Conservation (phyloP, 306 rosid species). For the Neltuma alba region DNA sequence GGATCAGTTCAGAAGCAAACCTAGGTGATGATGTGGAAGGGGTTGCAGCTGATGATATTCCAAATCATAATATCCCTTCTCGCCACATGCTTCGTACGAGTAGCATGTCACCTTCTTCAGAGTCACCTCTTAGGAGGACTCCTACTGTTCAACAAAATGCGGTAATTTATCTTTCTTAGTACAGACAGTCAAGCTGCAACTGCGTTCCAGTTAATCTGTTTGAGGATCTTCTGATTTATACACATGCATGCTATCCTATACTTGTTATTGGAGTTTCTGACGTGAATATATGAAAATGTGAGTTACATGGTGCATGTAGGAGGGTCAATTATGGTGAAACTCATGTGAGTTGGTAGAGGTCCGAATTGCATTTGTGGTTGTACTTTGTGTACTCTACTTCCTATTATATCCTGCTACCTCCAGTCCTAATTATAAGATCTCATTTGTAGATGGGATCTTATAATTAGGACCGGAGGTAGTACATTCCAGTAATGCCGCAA, state of each 20-base stretch:
- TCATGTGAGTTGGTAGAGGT: constrained; percentile 8
- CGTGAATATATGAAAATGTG: constrained; percentile 7
- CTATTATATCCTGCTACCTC: no score
- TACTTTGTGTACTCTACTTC: constrained; percentile 14
- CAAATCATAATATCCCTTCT: constrained; percentile 58
- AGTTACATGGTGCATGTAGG: constrained; percentile 25
- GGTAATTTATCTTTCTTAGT: constrained; percentile 49
- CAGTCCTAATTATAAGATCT: no score
- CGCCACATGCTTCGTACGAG: constrained; percentile 59
- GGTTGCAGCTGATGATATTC: constrained; percentile 70
- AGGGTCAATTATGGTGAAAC: constrained; percentile 10
- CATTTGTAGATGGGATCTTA: no score
- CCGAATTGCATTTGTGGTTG: constrained; percentile 12
- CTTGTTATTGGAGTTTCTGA: neutral
- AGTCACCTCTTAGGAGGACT: constrained; percentile 86
- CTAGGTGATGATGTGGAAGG: constrained; percentile 70
- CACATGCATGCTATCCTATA: neutral
- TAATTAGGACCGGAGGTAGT: no score
- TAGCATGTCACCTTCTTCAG: constrained; percentile 92
- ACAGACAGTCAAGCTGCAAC: neutral
- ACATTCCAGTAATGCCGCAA: constrained; percentile 13
- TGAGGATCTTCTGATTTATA: constrained; percentile 20
- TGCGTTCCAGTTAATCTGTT: constrained; percentile 4
- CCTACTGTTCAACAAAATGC: constrained; percentile 51
- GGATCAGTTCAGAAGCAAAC: constrained; percentile 65